Evolutionary conservation across 495 filamentous ascomycete genomes (phyloP), one percentile per base, ranked within the genome.

Genomic region (Penicillium flavigenum): DNA sequence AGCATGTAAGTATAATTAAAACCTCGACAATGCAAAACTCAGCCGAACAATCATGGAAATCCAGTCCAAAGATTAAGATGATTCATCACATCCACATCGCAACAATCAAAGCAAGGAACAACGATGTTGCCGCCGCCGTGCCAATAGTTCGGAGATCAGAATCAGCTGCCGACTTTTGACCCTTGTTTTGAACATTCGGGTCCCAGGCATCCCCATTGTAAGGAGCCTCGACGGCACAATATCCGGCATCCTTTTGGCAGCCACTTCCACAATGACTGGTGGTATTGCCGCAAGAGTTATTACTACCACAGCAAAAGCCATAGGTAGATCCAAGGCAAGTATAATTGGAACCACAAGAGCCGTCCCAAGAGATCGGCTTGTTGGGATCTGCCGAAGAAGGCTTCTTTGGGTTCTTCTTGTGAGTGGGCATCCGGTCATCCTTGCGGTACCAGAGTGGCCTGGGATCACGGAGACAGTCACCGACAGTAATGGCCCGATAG

Each of bases 381-480:
- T 60, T 60, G 68, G 79, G 50, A 48, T 63, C 59, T 34, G 56
- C 72, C 68, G 62, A 77, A 65, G 47, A 64, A 61, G n/a, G 67
- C 55, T 73, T 48, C 60, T 63, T 38, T 36, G 39, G 34, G 20
- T 62, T 49, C 36, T 56, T 52, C 44, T 60, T 59, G 47, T 49
- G 55, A 20, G 51, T 50, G 16, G 54, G 47, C 61, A 63, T 61
- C n/a, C 64, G 59, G 38, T 58, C 59, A 27, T 76, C 73, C 14
- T 64, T 62, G 36, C 81, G 79, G 59, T 87, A 95, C 90, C 90
- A 95, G 65, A 88, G 86, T 24, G 79, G 80, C 0, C 68, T 60
- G 3, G 88, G 81, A 60, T 93, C 90, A 22, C 79, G 81, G 0
- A 95, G 76, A 67, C 90, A 95, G 57, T 91, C 81, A 5, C 90